Evolutionary conservation across 305 asterid genomes (phyloP).

Genomic region (Euphrasia arctica): DNA sequence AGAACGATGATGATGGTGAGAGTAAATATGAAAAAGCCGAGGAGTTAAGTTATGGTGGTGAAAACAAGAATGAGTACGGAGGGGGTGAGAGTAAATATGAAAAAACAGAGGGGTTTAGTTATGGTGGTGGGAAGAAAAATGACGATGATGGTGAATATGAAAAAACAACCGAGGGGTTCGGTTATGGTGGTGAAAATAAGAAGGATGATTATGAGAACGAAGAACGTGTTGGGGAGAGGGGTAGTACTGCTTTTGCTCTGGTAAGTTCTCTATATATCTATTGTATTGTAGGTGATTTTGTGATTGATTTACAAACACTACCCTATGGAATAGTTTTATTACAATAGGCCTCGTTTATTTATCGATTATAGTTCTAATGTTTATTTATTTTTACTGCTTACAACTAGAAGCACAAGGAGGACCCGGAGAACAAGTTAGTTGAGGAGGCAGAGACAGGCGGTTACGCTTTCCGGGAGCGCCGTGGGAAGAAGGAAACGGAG

Average conservation of each 20-base stretch:
- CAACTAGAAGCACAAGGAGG: conserved; percentile 34
- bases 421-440: conserved; percentile 38
- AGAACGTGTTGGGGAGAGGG: neutral
- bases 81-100: neutral
- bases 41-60: neutral
- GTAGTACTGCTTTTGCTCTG: conserved; percentile 35
- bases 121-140: neutral
- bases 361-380: no score
- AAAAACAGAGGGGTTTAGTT: neutral
- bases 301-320: no score
- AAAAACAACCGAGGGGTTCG: neutral
- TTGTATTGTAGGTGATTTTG: neutral
- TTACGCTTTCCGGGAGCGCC: conserved; percentile 51
- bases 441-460: conserved; percentile 60
- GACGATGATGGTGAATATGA: neutral
- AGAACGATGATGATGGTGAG: neutral
- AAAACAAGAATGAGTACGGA: neutral
- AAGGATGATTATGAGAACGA: neutral
- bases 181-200: neutral
- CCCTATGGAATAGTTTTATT: no score
- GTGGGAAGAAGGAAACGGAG: conserved; percentile 51
- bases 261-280: conserved; percentile 23
- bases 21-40: no score
- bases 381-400: conserved; percentile 2
- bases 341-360: no score